Base-by-base conservation (phyloP, 768 basidiomycete genomes). In the Termitomyces sp. region DNA sequence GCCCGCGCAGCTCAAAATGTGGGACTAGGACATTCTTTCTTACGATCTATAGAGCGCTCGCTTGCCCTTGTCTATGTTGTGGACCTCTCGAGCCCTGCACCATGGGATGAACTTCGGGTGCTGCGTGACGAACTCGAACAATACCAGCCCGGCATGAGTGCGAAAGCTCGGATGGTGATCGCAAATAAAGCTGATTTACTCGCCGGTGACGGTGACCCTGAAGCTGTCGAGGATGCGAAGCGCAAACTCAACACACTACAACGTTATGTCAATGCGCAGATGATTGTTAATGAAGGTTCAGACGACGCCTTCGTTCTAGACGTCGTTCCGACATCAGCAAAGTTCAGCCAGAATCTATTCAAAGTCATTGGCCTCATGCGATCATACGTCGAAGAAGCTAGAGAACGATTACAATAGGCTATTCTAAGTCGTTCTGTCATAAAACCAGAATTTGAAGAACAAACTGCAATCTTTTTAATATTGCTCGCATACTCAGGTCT, bases 181-280 rank as follows among this genome's bases (percentile, higher is more conserved):
- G 91, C 93, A 30, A 99, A 98, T 78, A 99, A 99, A 72, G 97
- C 94, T 0, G 97, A 99, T 74, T 70, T 92, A 35, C 80, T 96
- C 3, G 89, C 77, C 2, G 78, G 73, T 0, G 77, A 77, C 10
- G 79, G 75, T 12, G 77, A 79, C 32, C 70, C 72, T n/a, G 72
- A 68, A 16, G 78, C 79, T 6, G 79, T 88, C 7, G 71, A 74
- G 40, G 77, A 75, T 41, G 88, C 86, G 5, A 79, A 77, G 63
- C 74, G 71, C 32, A 91, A 89, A 69, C 75, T 91, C 51, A 65
- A 56, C 35, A 74, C 65, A 36, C 69, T 93, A 55, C 82, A 88
- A 67, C 75, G 79, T 57, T 87, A 79, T 57, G 87, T 88, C 0
- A 69, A 69, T 61, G 66, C 65, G 0, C 76, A 82, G 61, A 80